Percentiles rank a stretch among this genome's conserved stretches.
phyloP scores from a whole-genome alignment of 2,329 filamentous ascomycete species.

The Rasamsonia emersonii region DNA sequence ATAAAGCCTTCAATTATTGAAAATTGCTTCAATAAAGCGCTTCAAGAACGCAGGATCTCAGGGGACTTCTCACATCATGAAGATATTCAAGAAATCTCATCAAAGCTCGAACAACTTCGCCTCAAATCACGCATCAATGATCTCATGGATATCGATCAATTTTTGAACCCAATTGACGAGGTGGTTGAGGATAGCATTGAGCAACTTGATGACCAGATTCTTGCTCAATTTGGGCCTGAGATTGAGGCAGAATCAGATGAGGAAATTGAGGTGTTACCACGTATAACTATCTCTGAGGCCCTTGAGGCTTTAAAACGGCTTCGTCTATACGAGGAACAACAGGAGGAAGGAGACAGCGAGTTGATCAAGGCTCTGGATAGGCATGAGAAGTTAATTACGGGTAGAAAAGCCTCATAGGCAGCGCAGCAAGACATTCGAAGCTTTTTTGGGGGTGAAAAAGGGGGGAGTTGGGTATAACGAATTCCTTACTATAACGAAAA shows the following conservation, averaged over 20 bases:
- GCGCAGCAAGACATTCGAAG: no score
- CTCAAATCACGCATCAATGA: slow-evolving; percentile 3
- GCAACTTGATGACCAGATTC: slow-evolving; percentile 4
- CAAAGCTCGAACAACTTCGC: slow-evolving; percentile 3
- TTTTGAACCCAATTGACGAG: slow-evolving; percentile 6
- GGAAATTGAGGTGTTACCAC: slow-evolving; percentile 1
- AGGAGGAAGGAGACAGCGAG: slow-evolving; percentile 1
- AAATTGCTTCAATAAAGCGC: slow-evolving; percentile 8
- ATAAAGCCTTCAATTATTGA: slow-evolving; percentile 2
- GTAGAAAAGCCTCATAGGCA: no score
- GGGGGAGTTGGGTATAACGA: no score
- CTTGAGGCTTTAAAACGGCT: slow-evolving; percentile 4
- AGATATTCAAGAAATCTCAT: slow-evolving; percentile 3
- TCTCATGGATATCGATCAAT: slow-evolving; percentile 4
- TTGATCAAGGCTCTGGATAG: no score
- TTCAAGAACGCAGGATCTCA: not conserved
- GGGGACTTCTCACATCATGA: slow-evolving; percentile 1
- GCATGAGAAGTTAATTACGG: no score
- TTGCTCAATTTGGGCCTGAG: slow-evolving; percentile 4
- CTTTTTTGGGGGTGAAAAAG: no score
- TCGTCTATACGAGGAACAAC: slow-evolving; percentile 7
- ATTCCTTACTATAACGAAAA: no score
- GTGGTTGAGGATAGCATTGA: slow-evolving; percentile 4
- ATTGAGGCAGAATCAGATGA: slow-evolving; percentile 2
- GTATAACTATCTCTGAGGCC: slow-evolving; percentile 2